Base-by-base conservation (phyloP, 202 grass and related monocot genomes). In the Setaria viridis region DNA sequence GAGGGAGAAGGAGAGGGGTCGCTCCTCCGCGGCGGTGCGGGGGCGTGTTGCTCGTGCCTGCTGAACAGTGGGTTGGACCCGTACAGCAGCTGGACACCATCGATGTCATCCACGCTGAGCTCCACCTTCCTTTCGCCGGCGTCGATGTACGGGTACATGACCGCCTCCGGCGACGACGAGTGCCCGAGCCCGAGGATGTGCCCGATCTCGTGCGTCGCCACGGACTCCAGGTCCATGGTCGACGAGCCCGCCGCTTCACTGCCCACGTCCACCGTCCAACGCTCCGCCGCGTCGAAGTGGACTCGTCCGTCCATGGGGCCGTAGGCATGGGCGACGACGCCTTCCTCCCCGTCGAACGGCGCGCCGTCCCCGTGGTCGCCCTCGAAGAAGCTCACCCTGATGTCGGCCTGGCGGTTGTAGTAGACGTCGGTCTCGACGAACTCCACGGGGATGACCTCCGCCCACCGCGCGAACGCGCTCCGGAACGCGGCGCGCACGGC, bases 171-270 rank as follows among this genome's bases (percentile, higher is more conserved):
- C n/a, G 89, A 88, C 41, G 85, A 59, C 3, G 92, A 95, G 91
- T 98, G 92, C 4, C 72, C 87, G 0, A 98, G 87, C 54, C 95
- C 95, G 2, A 98, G 85, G 42, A 95, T 85, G 77, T 98, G 95
- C 4, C 95, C 95, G 7, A 95, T 98, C 90, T 98, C 95, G 72
- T 98, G 95, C 2, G 91, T 95, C 47, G 87, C 93, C 9, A 98
- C 91, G 0, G 87, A 81, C 87, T 98, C 93, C 46, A 98, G 53
- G 93, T 97, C 87, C 34, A 97, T 7, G 14, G 64, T 77, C 1
- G 34, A 46, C 1, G 34, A 53, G 9, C 14, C 12, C 7, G 82
- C 75, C 25, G 21, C 32, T 1, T 85, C 90, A 4, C 16, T 64
- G 50, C n/a, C 56, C 14, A 95, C 70, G 90, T 94, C 84, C 42